Conservation (phyloP, 2,329 filamentous ascomycete species). For the Aspergillus uvarum region DNA sequence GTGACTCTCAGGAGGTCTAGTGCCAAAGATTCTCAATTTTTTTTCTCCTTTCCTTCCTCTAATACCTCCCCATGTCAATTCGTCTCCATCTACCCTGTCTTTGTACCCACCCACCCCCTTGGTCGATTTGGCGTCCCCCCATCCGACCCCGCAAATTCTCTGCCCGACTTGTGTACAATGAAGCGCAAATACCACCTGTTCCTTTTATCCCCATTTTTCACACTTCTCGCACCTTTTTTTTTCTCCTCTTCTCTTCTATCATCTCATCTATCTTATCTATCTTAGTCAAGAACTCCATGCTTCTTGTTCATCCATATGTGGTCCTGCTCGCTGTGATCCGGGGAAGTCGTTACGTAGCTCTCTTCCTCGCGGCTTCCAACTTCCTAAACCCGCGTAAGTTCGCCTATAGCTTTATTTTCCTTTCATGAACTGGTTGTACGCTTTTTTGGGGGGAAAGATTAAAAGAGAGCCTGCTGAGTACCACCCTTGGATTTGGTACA, state of each 20-base stretch:
- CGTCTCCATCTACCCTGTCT: conserved; percentile 2
- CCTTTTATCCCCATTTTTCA: conserved; percentile 22
- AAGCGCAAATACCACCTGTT: conserved; percentile 43
- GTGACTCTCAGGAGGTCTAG: background rate
- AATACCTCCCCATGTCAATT: conserved; percentile 11
- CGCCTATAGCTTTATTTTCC: no score
- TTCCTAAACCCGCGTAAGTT: no score
- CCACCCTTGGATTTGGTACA: no score
- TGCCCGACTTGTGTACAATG: conserved; percentile 37
- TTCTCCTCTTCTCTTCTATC: conserved; percentile 20
- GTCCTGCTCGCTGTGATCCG: no score
- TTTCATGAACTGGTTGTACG: no score
- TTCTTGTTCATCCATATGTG: background rate
- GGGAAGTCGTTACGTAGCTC: no score
- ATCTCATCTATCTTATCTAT: conserved; percentile 7
- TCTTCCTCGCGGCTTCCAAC: no score
- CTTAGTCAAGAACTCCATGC: background rate
- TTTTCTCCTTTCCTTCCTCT: background rate
- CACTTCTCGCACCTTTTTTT: background rate
- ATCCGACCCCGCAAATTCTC: conserved; percentile 8
- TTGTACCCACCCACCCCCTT: background rate
- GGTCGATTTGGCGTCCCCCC: background rate
- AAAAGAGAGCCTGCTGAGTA: no score
- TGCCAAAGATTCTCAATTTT: background rate
- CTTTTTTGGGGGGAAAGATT: no score